These are phyloP conservation scores for Priceomyces fermenticarens DNA, from an alignment of 805 yeast species.

Conservation along the genomic window DNA sequence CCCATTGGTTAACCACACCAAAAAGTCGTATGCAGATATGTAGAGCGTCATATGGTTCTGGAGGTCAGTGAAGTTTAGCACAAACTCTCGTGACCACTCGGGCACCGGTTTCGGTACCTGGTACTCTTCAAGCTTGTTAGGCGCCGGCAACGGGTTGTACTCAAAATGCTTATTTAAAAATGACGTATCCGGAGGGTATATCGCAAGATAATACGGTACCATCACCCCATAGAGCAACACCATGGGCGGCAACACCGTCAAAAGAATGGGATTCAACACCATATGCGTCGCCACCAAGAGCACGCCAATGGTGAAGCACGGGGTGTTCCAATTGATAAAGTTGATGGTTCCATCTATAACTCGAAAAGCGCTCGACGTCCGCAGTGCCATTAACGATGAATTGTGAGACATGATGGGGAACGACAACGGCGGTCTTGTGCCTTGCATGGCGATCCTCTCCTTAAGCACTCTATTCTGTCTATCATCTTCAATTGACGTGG, in stretches of 20 bases:
- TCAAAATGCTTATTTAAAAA: constrained; percentile 14
- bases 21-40: constrained; percentile 58
- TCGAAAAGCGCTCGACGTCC: constrained; percentile 61
- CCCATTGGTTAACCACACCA: constrained; percentile 46
- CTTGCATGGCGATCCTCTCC: constrained; percentile 58
- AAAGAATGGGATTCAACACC: constrained; percentile 58
- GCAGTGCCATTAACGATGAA: constrained; percentile 57
- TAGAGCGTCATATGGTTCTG: constrained; percentile 77
- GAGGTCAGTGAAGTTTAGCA: constrained; percentile 74
- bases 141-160: constrained; percentile 37
- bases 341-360: constrained; percentile 53
- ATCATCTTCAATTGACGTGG: constrained; percentile 47
- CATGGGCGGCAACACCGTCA: constrained; percentile 54
- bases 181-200: constrained; percentile 61
- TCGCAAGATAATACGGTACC: constrained; percentile 61
- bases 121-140: constrained; percentile 48
- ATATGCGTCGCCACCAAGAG: constrained; percentile 49
- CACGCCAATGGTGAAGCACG: constrained; percentile 58
- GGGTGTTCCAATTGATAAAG: constrained; percentile 63
- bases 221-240: constrained; percentile 53
- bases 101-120: constrained; percentile 69
- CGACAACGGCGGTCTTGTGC: constrained; percentile 64
- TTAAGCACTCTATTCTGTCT: constrained; percentile 42
- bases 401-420: constrained; percentile 69
- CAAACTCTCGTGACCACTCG: constrained; percentile 73